phyloP scores from a whole-genome alignment of 108 stramenopile species.

The Fragilariopsis cylindrus region DNA sequence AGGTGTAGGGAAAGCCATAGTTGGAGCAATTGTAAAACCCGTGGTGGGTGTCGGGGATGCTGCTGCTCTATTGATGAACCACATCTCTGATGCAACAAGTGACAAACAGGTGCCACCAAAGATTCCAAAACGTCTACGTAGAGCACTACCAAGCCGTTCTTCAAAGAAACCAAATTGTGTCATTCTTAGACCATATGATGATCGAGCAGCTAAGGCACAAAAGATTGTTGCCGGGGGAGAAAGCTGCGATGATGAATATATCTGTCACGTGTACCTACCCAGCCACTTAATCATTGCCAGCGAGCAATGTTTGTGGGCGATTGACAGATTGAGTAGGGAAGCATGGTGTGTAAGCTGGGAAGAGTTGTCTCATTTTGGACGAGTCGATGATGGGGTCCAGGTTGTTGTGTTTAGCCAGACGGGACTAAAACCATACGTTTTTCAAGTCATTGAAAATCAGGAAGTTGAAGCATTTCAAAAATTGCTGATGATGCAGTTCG shows the following conservation, averaged over 20 bases:
- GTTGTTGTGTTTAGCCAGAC: constrained; percentile 65
- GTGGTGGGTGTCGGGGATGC: constrained; percentile 84
- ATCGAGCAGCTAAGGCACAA: constrained; percentile 75
- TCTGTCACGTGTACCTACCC: constrained; percentile 72
- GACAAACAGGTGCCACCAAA: constrained; percentile 55
- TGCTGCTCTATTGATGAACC: constrained; percentile 80
- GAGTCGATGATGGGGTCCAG: constrained; percentile 41
- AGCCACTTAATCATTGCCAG: constrained; percentile 74
- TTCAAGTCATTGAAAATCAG: constrained; percentile 45
- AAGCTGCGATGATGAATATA: constrained; percentile 69
- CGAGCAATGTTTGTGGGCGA: constrained; percentile 69
- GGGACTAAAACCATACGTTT: constrained; percentile 60
- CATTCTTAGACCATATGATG: constrained; percentile 62
- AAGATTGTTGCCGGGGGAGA: constrained; percentile 77
- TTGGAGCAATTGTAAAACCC: constrained; percentile 78
- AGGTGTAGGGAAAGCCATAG: constrained; percentile 72
- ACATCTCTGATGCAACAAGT: constrained; percentile 78
- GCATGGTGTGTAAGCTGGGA: constrained; percentile 76
- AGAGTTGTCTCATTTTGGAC: constrained; percentile 72
- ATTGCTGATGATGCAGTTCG: constrained; percentile 58
- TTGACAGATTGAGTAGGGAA: constrained; percentile 54
- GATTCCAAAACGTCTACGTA: constrained; percentile 58
- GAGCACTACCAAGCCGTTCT: constrained; percentile 64
- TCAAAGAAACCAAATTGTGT: constrained; percentile 47
- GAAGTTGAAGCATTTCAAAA: constrained; percentile 43